Percentiles rank a stretch among this genome's conserved stretches.
Evolutionary conservation across 352 stramenopile genomes (phyloP).

Genomic region (Pythium graminicola): DNA sequence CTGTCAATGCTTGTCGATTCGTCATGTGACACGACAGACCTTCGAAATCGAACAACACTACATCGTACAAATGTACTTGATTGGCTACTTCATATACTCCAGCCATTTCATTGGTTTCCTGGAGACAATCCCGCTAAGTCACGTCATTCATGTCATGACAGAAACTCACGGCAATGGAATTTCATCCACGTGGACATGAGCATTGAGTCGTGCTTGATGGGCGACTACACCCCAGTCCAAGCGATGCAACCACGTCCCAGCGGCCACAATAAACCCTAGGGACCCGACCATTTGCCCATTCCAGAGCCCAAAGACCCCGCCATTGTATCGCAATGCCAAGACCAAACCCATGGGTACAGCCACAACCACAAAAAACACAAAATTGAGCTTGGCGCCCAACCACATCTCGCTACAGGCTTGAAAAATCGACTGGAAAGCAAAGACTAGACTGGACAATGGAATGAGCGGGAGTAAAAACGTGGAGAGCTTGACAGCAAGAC

Average conservation of each 20-base stretch:
- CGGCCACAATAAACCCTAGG: constrained; percentile 31
- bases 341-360: constrained; percentile 37
- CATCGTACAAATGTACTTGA: neutral
- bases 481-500: constrained; percentile 28
- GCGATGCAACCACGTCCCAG: constrained; percentile 32
- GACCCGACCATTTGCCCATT: constrained; percentile 46
- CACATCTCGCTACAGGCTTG: constrained; percentile 43
- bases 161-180: neutral
- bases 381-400: constrained; percentile 46
- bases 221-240: constrained; percentile 51
- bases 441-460: constrained; percentile 33
- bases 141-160: no score
- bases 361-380: constrained; percentile 44
- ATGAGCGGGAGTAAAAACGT: constrained; percentile 29
- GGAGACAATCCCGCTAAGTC: no score
- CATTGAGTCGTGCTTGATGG: constrained; percentile 39
- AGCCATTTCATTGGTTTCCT: no score
- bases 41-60: no score
- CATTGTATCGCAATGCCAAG: constrained; percentile 35
- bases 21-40: no score
- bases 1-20: no score
- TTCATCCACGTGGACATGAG: constrained; percentile 26
- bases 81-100: neutral
- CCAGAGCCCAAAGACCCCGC: constrained; percentile 48
- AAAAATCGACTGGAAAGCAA: constrained; percentile 37